Evolutionary conservation across 306 rosid genomes (phyloP), one percentile per base, ranked within the genome.

Genomic region (Acacia melanoxylon): DNA sequence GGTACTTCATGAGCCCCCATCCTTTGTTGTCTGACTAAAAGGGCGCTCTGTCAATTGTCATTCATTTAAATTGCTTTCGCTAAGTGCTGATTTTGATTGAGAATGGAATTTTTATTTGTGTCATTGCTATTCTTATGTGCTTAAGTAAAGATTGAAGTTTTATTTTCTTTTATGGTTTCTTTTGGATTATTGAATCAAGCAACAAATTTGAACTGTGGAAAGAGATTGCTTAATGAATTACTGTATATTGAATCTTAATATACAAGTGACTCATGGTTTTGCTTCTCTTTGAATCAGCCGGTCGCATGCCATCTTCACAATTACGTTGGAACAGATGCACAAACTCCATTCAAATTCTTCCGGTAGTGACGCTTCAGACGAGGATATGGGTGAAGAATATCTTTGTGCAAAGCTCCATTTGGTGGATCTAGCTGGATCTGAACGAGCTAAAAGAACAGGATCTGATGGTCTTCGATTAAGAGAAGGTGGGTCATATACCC

Each of bases 351-450:
- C 86, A 80, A 79, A 49, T 81, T 88, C 89, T 87, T 79, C 90
- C 13, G 85, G 88, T 78, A 87, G 81, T 85, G 93, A 88, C 85
- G 69, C 86, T 77, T 80, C 80, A 33, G 95, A 91, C 74, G 95
- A 89, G 88, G 95, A 91, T 80, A 91, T 91, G 89, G 95, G 95
- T 72, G 94, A 91, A 87, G 97, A 91, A 81, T 93, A 93, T 78
- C 87, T 93, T 82, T 91, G 94, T 74, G 93, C 95, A 74, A 93
- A 93, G 89, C 90, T 93, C 74, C 97, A 93, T 86, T 87, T 93
- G 83, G 97, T 93, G 76, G 97, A 93, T 91, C 91, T 93, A 52
- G 97, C 97, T 68, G 97, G 97, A 86, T 93, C 97, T 61, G 97
- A 93, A 78, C 90, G 95, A 85, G 97, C 95, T 69, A 93, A 93